Conservation (phyloP, 441 rosid genomes). For the Theobroma grandiflorum region DNA sequence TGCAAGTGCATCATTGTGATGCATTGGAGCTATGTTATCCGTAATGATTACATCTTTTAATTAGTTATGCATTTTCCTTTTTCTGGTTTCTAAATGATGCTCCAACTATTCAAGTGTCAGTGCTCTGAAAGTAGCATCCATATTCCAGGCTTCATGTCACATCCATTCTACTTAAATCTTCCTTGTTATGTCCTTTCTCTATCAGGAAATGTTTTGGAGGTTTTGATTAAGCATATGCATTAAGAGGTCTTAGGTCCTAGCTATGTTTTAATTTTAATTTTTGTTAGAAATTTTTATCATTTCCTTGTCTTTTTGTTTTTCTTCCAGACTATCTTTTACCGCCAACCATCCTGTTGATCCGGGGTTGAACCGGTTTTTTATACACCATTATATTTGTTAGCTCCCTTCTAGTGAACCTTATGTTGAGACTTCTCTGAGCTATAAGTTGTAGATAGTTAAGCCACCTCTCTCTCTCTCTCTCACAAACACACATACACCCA, state of each 20-base stretch:
- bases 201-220: not conserved
- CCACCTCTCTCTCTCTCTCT: not conserved
- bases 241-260: not conserved
- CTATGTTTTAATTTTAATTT: not conserved
- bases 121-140: not conserved
- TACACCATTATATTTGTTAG: too few relatives aligned
- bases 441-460: not conserved
- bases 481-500: too few relatives aligned
- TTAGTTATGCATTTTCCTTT: not conserved
- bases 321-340: too few relatives aligned
- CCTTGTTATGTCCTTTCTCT: not conserved
- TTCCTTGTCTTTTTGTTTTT: too few relatives aligned
- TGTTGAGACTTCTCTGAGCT: not conserved
- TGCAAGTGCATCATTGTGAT: not conserved
- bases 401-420: too few relatives aligned
- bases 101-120: not conserved
- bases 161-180: not conserved
- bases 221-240: not conserved
- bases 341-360: too few relatives aligned
- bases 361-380: too few relatives aligned
- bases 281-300: too few relatives aligned
- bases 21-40: not conserved
- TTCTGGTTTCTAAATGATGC: not conserved
- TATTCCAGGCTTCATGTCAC: not conserved
- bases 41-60: not conserved